Conservation (phyloP, 2,329 filamentous ascomycete species). For the Neonectria sp. region DNA sequence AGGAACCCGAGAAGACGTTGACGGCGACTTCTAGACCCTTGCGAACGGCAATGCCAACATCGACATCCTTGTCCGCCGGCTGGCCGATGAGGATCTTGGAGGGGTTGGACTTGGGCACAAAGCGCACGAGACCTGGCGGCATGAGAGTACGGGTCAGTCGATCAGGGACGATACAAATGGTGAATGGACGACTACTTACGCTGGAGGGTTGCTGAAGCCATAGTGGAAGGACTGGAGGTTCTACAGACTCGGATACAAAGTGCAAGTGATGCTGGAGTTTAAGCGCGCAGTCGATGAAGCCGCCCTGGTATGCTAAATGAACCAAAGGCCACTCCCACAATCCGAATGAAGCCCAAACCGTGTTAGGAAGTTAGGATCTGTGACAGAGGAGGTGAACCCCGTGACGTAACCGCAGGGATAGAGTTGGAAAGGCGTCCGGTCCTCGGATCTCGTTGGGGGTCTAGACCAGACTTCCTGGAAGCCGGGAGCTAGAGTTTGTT, state of each 20-base stretch:
- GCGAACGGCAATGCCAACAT: constrained; percentile 71
- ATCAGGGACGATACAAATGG: neutral
- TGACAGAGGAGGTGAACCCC: neutral
- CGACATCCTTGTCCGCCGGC: constrained; percentile 65
- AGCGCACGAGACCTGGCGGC: constrained; percentile 70
- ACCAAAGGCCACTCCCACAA: neutral
- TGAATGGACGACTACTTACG: constrained; percentile 24
- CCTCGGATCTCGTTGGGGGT: constrained; percentile 8
- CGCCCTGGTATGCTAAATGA: neutral
- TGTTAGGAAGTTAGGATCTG: neutral
- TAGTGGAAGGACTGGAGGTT: constrained; percentile 12
- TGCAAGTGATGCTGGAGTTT: neutral
- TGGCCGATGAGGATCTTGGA: constrained; percentile 69
- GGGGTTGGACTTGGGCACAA: constrained; percentile 66
- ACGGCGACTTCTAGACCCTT: constrained; percentile 70
- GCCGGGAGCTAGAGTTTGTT: neutral
- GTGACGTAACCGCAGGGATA: constrained; percentile 6
- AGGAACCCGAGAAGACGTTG: constrained; percentile 70
- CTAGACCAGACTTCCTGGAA: neutral
- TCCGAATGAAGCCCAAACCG: neutral
- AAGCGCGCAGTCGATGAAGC: neutral
- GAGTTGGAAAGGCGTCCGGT: neutral
- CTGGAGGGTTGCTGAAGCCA: constrained; percentile 43
- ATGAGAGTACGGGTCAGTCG: neutral
- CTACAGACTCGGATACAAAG: constrained; percentile 3